These are phyloP conservation scores for Trichoderma erinaceum DNA, from an alignment of 495 filamentous ascomycete species.

Conservation along the genomic window DNA sequence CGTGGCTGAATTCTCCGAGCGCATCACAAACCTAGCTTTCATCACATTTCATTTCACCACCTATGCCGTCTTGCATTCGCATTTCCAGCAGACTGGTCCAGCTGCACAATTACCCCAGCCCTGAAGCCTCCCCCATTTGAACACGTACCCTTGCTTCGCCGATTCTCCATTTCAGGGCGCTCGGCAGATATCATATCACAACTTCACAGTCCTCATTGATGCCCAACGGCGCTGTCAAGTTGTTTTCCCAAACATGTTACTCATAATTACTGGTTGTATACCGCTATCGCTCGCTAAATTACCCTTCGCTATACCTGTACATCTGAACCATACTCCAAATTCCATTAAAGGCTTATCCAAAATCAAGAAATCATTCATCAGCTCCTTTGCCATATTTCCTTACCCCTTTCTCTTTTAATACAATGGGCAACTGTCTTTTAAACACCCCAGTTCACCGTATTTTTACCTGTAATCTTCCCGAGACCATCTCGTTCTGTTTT, in stretches of 20 bases:
- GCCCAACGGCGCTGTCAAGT: neutral
- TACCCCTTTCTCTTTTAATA: neutral
- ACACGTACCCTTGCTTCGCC: conserved; percentile 3
- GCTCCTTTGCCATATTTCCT: neutral
- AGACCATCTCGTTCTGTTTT: conserved; percentile 12
- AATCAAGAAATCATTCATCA: neutral
- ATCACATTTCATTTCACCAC: neutral
- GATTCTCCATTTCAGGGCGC: neutral
- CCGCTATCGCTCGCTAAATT: neutral
- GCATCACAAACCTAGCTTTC: neutral
- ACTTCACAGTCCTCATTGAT: neutral
- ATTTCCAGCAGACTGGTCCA: conserved; percentile 1
- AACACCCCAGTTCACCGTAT: neutral
- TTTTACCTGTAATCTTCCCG: conserved; percentile 1
- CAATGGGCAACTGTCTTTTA: neutral
- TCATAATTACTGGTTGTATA: neutral
- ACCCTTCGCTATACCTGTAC: neutral
- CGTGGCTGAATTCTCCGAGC: neutral
- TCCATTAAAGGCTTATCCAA: neutral
- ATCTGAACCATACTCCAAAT: neutral
- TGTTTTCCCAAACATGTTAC: neutral
- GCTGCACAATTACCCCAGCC: neutral
- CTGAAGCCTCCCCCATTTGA: neutral
- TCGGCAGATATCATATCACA: neutral
- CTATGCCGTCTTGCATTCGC: neutral